Percentiles rank a stretch among this genome's conserved stretches.
Evolutionary conservation across 2,329 filamentous ascomycete species (phyloP).

Genomic region (Fusarium caatingaense): DNA sequence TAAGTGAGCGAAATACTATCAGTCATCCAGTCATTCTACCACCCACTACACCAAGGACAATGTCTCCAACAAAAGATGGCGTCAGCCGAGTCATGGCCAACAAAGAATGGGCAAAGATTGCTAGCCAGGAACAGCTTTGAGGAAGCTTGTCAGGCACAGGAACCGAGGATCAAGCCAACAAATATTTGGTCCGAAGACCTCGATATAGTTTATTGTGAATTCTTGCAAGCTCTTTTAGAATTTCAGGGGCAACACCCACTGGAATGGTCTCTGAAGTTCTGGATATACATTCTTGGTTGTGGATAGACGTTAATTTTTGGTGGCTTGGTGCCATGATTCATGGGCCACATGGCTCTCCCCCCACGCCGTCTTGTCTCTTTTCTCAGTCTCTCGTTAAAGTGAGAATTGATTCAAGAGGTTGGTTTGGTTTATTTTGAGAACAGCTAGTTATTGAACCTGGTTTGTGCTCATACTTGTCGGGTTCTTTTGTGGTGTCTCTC

Average conservation of each 20-base stretch:
- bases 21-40: background rate
- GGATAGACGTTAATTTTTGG: constrained; percentile 9
- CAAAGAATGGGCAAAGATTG: constrained; percentile 30
- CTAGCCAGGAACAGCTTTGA: constrained; percentile 37
- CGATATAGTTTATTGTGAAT: constrained; percentile 36
- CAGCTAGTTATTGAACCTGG: background rate
- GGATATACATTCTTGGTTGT: constrained; percentile 3
- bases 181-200: background rate
- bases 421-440: background rate
- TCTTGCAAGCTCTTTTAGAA: constrained; percentile 27
- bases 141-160: constrained; percentile 25
- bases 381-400: background rate
- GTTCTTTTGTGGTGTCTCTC: constrained; percentile 14
- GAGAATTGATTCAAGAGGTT: background rate
- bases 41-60: constrained; percentile 6
- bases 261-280: constrained; percentile 36
- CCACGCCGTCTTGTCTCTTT: background rate
- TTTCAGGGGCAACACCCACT: constrained; percentile 27
- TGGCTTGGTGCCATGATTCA: constrained; percentile 36
- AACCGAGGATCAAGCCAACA: constrained; percentile 8
- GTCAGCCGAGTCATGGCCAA: constrained; percentile 35
- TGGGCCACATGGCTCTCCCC: constrained; percentile 23
- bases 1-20: constrained; percentile 1
- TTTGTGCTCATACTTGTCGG: constrained; percentile 5
- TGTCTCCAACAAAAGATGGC: constrained; percentile 19